These are phyloP conservation scores for Pseudogymnoascus sp. DNA, from an alignment of 2,329 filamentous ascomycete species.

Conservation along the genomic window DNA sequence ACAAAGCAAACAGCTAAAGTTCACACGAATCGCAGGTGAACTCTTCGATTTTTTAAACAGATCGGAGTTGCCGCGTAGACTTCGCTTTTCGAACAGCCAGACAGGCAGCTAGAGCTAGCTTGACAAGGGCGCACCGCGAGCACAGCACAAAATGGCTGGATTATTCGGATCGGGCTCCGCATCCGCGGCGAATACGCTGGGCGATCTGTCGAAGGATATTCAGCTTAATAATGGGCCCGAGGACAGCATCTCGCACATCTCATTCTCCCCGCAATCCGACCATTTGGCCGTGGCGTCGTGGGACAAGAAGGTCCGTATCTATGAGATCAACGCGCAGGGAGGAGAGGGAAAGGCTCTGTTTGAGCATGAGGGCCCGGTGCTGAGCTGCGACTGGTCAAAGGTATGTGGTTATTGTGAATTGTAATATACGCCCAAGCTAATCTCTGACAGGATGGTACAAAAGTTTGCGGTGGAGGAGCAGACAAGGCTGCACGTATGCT, in stretches of 20 bases:
- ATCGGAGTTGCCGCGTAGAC: background rate
- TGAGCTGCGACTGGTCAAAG: constrained; percentile 81
- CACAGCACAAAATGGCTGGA: constrained; percentile 48
- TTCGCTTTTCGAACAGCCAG: background rate
- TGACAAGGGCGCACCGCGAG: background rate
- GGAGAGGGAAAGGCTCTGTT: constrained; percentile 77
- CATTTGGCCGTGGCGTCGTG: constrained; percentile 86
- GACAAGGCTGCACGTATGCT: constrained; percentile 87
- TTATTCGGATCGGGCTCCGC: constrained; percentile 44
- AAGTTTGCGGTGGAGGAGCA: constrained; percentile 77
- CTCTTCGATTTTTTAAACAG: background rate
- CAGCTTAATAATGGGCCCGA: constrained; percentile 68
- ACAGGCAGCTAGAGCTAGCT: background rate
- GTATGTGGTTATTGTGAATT: constrained; percentile 41
- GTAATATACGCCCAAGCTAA: constrained; percentile 14
- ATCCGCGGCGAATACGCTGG: constrained; percentile 61
- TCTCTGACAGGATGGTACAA: constrained; percentile 67
- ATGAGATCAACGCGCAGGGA: constrained; percentile 73
- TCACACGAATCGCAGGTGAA: background rate
- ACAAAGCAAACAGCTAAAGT: background rate
- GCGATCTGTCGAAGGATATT: constrained; percentile 86
- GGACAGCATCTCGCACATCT: constrained; percentile 81
- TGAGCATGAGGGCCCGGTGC: constrained; percentile 75
- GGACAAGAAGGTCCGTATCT: constrained; percentile 97
- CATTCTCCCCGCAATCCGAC: constrained; percentile 69